These are phyloP conservation scores for Populus hybrid DNA, from an alignment of 441 rosid genomes.

Conservation along the genomic window DNA sequence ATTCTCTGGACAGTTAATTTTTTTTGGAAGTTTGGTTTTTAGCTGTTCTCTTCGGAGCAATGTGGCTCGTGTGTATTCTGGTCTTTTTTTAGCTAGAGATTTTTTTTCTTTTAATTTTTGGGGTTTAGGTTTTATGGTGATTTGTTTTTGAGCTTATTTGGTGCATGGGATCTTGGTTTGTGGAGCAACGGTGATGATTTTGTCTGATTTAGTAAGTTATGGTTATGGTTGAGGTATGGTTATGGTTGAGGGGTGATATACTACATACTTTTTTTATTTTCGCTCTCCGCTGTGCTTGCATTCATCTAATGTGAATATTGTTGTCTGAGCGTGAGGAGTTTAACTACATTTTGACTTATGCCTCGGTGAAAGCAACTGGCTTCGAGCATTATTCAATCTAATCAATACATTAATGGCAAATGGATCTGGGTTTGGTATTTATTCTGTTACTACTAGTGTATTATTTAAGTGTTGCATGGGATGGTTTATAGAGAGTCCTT, in stretches of 20 bases:
- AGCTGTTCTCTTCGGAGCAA: background rate
- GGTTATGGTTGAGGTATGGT: too few relatives aligned
- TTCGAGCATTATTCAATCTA: background rate
- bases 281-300: background rate
- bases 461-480: background rate
- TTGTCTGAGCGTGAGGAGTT: background rate
- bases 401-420: background rate
- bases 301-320: background rate
- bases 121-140: background rate
- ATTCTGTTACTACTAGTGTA: background rate
- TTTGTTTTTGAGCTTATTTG: background rate
- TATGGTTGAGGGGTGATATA: background rate
- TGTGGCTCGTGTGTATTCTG: background rate
- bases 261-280: background rate
- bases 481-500: background rate
- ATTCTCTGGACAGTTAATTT: background rate
- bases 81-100: background rate
- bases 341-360: background rate
- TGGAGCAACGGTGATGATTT: too few relatives aligned
- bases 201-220: too few relatives aligned
- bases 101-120: background rate
- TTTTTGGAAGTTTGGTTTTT: background rate
- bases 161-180: too few relatives aligned
- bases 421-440: background rate
- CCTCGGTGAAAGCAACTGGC: background rate